Conservation (phyloP, 176 grass and related monocot species). For the Musa itinerans region DNA sequence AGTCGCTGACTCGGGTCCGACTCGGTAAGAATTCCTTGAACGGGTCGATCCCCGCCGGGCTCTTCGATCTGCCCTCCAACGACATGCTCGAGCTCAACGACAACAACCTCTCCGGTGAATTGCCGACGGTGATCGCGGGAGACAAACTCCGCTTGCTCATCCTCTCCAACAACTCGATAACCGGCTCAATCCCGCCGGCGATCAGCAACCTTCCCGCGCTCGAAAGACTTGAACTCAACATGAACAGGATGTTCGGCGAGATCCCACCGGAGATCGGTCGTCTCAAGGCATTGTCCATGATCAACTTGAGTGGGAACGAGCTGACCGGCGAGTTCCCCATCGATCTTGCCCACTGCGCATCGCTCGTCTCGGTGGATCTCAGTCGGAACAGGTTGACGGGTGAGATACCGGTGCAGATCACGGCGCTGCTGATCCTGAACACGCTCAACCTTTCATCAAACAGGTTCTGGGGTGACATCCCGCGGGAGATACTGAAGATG, state of each 20-base stretch:
- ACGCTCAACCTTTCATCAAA: slow-evolving; percentile 38
- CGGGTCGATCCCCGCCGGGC: slow-evolving; percentile 44
- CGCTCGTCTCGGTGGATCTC: slow-evolving; percentile 30
- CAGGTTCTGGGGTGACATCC: slow-evolving; percentile 35
- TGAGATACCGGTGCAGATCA: slow-evolving; percentile 24
- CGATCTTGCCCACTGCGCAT: slow-evolving; percentile 33
- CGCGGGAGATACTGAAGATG: neutral
- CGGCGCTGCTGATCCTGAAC: slow-evolving; percentile 25
- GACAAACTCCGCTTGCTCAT: neutral
- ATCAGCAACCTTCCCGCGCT: slow-evolving; percentile 64
- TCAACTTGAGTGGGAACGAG: slow-evolving; percentile 45
- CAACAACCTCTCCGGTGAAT: slow-evolving; percentile 67
- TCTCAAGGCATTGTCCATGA: slow-evolving; percentile 33
- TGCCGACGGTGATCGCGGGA: slow-evolving; percentile 42
- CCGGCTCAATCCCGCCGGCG: slow-evolving; percentile 35
- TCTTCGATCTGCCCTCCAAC: slow-evolving; percentile 52
- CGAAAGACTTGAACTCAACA: slow-evolving; percentile 57
- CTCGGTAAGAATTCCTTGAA: slow-evolving; percentile 58
- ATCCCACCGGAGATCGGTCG: slow-evolving; percentile 59
- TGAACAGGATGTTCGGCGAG: slow-evolving; percentile 44
- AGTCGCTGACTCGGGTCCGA: slow-evolving; percentile 53
- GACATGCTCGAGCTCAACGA: slow-evolving; percentile 70
- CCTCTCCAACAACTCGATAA: slow-evolving; percentile 5
- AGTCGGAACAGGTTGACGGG: slow-evolving; percentile 41
- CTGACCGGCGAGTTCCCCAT: slow-evolving; percentile 41